A percentile compares a stretch with the other conserved stretches of the same genome.
Conservation (phyloP, 345 rosid genomes). For the Salix exigua region DNA sequence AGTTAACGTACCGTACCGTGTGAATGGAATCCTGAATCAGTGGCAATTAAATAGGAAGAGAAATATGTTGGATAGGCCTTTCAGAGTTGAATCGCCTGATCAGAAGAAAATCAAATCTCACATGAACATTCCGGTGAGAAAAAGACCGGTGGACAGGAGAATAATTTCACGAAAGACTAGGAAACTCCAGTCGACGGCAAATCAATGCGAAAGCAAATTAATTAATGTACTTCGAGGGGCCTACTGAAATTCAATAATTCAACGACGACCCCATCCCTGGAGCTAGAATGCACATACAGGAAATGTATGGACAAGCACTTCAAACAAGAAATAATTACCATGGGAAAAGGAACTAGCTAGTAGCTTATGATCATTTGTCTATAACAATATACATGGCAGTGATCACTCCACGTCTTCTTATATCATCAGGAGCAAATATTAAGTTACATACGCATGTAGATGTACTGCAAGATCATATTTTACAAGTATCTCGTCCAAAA, state of each 20-base stretch:
- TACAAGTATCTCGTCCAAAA: neutral
- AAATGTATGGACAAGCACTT: neutral
- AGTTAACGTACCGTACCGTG: neutral
- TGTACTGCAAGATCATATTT: neutral
- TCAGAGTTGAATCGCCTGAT: neutral
- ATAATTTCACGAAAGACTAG: too few species aligned
- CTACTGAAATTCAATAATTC: constrained; percentile 10
- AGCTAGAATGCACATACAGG: neutral
- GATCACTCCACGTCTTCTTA: neutral
- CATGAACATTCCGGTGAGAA: too few species aligned
- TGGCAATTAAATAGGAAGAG: neutral
- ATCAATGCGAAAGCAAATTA: neutral
- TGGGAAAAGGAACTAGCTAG: neutral
- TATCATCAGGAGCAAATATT: neutral
- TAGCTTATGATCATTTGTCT: neutral
- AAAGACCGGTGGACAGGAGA: too few species aligned
- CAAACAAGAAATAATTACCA: neutral
- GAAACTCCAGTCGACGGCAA: neutral
- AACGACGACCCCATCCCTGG: neutral
- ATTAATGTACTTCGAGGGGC: neutral
- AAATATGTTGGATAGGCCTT: neutral
- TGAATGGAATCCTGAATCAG: neutral
- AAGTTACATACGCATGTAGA: neutral
- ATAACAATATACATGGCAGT: neutral
- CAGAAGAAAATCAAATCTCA: neutral